Base-by-base conservation (phyloP, 495 filamentous ascomycete genomes). In the Xylaria longipes region DNA sequence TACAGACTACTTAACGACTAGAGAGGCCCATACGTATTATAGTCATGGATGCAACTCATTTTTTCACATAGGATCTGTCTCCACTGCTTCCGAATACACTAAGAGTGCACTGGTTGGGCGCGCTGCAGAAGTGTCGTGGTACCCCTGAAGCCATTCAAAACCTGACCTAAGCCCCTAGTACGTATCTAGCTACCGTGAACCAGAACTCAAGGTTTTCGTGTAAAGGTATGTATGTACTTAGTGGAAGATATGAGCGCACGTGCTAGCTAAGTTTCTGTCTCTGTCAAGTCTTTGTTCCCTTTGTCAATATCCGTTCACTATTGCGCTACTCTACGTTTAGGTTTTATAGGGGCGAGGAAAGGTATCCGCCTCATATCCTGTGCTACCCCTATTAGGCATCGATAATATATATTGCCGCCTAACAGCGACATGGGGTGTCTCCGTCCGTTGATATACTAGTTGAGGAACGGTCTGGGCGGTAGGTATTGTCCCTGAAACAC, bases 91-190 rank as follows among this genome's bases (percentile, higher is more conserved):
- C 22, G 60, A 43, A 22, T 29, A 41, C 46, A 29, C 46, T 67
- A 31, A 45, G 39, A 65, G 25, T 9, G 17, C 27, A 9, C 8
- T 56, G 33, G 25, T 52, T 14, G 35, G 65, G 46, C 1, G 35
- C 56, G 45, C 46, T 67, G 29, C n/a, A 43, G 33, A 35, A 1
- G 31, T 48, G 65, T 31, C 52, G 45, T 52, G 29, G 11, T 37
- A 54, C 65, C 65, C 65, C 65, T 56, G 22, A 67, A 56, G 11
- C 41, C 64, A 52, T 52, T 56, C 65, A 56, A 39, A 56, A 35
- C 15, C 29, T 4, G 43, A 25, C 29, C 37, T 29, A 54, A 43
- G 60, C 60, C n/a, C 37, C 60, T 63, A 33, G 11, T 63, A 63
- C 35, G 20, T 15, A 41, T 27, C 60, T 25, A 63, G 37, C 37